A percentile compares a stretch with the other conserved stretches of the same genome.
Conservation (phyloP, 441 rosid species). For the Pelargonium myrrhifolium region DNA sequence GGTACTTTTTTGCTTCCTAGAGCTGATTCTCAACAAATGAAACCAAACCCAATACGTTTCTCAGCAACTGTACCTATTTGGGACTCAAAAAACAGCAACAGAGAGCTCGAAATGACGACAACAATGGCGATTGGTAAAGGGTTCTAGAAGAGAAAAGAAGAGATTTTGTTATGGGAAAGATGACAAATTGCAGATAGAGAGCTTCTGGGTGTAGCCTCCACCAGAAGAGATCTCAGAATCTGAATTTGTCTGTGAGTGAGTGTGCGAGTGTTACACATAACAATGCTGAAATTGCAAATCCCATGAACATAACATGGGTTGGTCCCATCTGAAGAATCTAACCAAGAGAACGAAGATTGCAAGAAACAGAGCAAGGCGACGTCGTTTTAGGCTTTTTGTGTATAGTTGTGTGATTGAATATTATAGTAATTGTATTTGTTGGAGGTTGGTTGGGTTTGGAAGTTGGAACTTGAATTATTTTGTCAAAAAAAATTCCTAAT, state of each 20-base stretch:
- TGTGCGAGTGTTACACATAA: constrained; percentile 1
- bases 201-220: neutral
- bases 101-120: neutral
- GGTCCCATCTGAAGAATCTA: neutral
- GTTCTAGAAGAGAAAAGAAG: no score
- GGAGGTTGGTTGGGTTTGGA: neutral
- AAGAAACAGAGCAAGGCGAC: neutral
- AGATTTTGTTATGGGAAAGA: neutral
- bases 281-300: neutral
- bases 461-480: neutral
- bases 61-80: neutral
- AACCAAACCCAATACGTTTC: neutral
- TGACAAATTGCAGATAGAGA: neutral
- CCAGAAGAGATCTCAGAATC: constrained; percentile 6
- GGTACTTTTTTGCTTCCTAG: neutral
- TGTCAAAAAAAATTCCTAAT: no score
- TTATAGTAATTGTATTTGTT: neutral
- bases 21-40: constrained; percentile 1
- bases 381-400: neutral
- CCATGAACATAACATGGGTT: constrained; percentile 8
- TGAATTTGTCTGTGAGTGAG: neutral
- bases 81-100: neutral
- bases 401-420: neutral
- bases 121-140: constrained; percentile 1
- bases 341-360: neutral